phyloP scores from a whole-genome alignment of 2,329 filamentous ascomycete genomes.

The Colletotrichum musae region DNA sequence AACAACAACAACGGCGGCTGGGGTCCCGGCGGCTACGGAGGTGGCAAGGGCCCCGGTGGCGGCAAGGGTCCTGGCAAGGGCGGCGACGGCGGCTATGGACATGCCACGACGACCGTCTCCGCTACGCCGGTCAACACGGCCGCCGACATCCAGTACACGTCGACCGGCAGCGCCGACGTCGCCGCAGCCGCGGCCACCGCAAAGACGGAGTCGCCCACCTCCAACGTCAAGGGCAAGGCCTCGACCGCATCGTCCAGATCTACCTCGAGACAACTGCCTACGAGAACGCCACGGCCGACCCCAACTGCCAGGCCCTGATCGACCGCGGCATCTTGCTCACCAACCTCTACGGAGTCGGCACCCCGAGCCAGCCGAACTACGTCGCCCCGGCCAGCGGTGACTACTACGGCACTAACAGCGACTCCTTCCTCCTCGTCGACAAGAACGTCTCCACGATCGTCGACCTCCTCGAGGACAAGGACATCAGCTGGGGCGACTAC shows the following conservation, averaged over 20 bases:
- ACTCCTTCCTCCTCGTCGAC: slow-evolving; percentile 71
- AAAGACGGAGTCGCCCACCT: slow-evolving; percentile 71
- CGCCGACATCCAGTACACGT: slow-evolving; percentile 57
- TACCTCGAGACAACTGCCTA: slow-evolving; percentile 86
- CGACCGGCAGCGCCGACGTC: slow-evolving; percentile 65
- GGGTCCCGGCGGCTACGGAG: background rate
- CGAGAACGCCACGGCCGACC: slow-evolving; percentile 73
- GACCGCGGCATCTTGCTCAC: slow-evolving; percentile 49
- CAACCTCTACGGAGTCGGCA: slow-evolving; percentile 66
- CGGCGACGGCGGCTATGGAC: background rate
- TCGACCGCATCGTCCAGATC: slow-evolving; percentile 81
- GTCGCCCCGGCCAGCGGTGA: slow-evolving; percentile 73
- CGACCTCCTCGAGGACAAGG: slow-evolving; percentile 49
- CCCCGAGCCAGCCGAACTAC: slow-evolving; percentile 79
- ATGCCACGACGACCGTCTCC: background rate
- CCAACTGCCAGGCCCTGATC: slow-evolving; percentile 48
- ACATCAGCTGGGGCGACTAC: slow-evolving; percentile 52
- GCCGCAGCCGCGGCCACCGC: slow-evolving; percentile 72
- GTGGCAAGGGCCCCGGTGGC: background rate
- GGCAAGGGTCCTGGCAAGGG: background rate
- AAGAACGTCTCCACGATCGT: slow-evolving; percentile 65
- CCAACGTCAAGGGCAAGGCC: slow-evolving; percentile 76
- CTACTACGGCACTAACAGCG: slow-evolving; percentile 74
- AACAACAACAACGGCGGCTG: background rate
- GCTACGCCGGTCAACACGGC: slow-evolving; percentile 17